Conservation (phyloP, 2,329 filamentous ascomycete species). For the Pseudogymnoascus destructans region DNA sequence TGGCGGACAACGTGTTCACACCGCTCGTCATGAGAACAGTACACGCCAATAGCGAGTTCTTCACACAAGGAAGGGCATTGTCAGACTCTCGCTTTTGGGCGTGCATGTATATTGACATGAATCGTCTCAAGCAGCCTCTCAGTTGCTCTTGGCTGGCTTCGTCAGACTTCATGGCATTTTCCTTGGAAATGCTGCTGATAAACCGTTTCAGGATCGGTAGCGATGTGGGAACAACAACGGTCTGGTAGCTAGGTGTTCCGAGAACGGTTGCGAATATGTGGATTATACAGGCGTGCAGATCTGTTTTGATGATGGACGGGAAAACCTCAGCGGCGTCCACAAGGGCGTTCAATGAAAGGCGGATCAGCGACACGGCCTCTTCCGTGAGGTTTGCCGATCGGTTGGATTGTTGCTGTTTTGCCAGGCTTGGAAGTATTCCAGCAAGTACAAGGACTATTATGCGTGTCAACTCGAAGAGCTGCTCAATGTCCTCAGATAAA, state of each 20-base stretch:
- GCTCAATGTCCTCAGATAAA: conserved; percentile 91
- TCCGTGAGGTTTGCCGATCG: conserved; percentile 69
- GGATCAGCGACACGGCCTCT: conserved; percentile 70
- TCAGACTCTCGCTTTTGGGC: conserved; percentile 63
- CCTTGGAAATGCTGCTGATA: conserved; percentile 55
- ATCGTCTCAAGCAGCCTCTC: conserved; percentile 68
- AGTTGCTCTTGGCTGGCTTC: conserved; percentile 40
- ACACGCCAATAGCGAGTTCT: conserved; percentile 78
- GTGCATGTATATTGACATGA: conserved; percentile 65
- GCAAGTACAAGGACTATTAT: conserved; percentile 91
- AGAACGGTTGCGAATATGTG: conserved; percentile 94
- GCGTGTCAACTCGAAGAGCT: conserved; percentile 89
- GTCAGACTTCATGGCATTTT: conserved; percentile 36
- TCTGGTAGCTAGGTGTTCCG: conserved; percentile 74
- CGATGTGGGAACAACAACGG: conserved; percentile 76
- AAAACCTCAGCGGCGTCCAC: conserved; percentile 94
- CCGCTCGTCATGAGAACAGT: conserved; percentile 82
- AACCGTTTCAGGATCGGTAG: conserved; percentile 89
- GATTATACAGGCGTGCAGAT: conserved; percentile 89
- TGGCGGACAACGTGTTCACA: conserved; percentile 56
- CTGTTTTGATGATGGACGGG: conserved; percentile 89
- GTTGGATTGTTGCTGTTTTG: conserved; percentile 46
- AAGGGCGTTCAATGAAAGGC: conserved; percentile 69
- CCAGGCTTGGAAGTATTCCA: conserved; percentile 72
- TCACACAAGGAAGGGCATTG: conserved; percentile 74